phyloP scores from a whole-genome alignment of 176 grass and related monocot genomes.

The Zoysia pacifica region DNA sequence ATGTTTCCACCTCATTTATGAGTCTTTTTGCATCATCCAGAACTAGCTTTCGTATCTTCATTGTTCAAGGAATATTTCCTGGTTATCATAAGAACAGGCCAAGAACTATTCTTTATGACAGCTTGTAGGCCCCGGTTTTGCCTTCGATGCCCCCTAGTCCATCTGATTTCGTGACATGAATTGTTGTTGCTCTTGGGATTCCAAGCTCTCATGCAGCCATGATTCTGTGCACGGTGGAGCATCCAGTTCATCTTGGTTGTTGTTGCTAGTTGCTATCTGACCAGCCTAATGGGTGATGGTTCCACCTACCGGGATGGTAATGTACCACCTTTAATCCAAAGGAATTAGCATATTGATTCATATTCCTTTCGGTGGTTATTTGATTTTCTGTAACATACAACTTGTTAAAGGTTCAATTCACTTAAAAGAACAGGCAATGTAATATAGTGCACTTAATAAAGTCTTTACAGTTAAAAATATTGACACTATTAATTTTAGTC shows the following conservation, averaged over 20 bases:
- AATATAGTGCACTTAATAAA: background rate
- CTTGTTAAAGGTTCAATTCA: background rate
- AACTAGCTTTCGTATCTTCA: slow-evolving; percentile 7
- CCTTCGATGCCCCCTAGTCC: background rate
- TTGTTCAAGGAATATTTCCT: background rate
- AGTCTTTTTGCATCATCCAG: too few species aligned
- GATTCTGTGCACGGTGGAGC: background rate
- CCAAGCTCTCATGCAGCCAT: slow-evolving; percentile 10
- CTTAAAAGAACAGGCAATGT: background rate
- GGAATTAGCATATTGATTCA: background rate
- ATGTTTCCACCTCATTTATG: background rate
- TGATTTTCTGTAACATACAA: background rate
- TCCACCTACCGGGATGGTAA: background rate
- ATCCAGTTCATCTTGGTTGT: background rate
- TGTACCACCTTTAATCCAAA: slow-evolving; percentile 19
- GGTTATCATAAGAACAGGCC: background rate
- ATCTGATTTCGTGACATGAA: background rate
- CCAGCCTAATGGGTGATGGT: background rate
- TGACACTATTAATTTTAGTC: too few species aligned
- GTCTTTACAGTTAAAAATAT: background rate
- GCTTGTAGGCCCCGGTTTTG: background rate
- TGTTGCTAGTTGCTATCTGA: background rate
- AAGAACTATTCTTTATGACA: background rate
- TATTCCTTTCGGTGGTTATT: background rate
- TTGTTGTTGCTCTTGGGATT: background rate